These are phyloP conservation scores for Coccomyxa sp. DNA, from an alignment of 139 green algal species.

Conservation along the genomic window DNA sequence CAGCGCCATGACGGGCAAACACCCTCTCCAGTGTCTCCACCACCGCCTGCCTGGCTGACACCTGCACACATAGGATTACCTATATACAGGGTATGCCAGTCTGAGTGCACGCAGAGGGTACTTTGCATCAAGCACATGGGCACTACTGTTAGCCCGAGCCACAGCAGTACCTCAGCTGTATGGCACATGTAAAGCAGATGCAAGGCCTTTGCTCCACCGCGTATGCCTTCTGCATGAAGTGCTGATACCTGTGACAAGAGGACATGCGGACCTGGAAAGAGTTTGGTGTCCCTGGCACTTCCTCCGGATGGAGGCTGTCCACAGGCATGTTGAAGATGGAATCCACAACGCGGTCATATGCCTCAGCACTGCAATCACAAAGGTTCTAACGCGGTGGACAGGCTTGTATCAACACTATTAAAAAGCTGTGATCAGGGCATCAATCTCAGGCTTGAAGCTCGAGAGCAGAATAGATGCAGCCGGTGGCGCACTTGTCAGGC, in stretches of 20 bases:
- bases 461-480: neutral
- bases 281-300: slow-evolving; percentile 13
- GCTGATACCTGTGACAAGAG: neutral
- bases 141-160: no score
- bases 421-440: no score
- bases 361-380: slow-evolving; percentile 8
- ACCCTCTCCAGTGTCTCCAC: slow-evolving; percentile 27
- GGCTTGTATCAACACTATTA: no score
- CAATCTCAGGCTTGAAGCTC: no score
- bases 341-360: slow-evolving; percentile 67
- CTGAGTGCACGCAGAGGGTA: no score
- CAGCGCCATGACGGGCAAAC: slow-evolving; percentile 47
- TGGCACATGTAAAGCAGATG: no score
- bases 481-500: slow-evolving; percentile 39
- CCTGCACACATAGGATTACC: slow-evolving; percentile 9
- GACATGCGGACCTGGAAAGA: slow-evolving; percentile 5
- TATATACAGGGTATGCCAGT: no score
- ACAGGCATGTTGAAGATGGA: slow-evolving; percentile 56
- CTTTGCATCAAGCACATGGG: no score
- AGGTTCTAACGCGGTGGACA: neutral
- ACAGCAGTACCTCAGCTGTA: no score
- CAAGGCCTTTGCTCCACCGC: no score
- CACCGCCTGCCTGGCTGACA: slow-evolving; percentile 39
- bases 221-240: neutral
- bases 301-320: neutral